Evolutionary conservation across 2,329 filamentous ascomycete species (phyloP).

Genomic region (Botryosphaeria dothidea): DNA sequence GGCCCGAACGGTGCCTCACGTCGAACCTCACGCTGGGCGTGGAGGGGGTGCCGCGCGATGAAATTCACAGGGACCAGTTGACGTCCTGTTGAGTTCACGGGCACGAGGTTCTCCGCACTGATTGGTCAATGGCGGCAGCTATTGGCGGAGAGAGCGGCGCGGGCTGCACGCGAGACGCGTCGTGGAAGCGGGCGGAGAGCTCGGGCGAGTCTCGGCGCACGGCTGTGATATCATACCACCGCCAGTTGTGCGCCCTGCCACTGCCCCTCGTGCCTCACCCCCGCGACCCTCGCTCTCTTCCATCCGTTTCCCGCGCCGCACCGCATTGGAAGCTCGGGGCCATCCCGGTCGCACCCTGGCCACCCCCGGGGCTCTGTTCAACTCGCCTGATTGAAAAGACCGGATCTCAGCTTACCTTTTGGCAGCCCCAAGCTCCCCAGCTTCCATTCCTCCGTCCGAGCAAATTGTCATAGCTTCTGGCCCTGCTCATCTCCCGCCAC

Average conservation of each 20-base stretch:
- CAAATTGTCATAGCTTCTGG: slow-evolving; percentile 13
- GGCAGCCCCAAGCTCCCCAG: background rate
- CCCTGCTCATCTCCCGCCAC: slow-evolving; percentile 7
- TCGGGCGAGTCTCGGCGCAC: background rate
- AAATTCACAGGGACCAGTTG: background rate
- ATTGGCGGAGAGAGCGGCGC: background rate
- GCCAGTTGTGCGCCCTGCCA: background rate
- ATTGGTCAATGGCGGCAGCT: background rate
- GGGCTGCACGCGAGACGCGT: background rate
- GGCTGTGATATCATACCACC: slow-evolving; percentile 15
- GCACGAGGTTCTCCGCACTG: no score
- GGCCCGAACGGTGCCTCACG: background rate
- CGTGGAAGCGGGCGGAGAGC: background rate
- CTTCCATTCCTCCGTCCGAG: slow-evolving; percentile 17
- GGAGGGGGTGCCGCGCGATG: background rate
- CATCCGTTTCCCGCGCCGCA: background rate
- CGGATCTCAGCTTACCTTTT: background rate
- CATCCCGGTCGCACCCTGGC: slow-evolving; percentile 8
- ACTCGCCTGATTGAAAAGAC: background rate
- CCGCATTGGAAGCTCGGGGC: background rate
- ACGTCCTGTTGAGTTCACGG: background rate
- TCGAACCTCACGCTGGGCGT: background rate
- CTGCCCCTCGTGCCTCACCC: background rate
- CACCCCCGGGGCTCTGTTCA: background rate
- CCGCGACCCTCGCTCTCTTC: background rate